phyloP scores from a whole-genome alignment of 1,139 yeast species.

The Geotrichum aggregatum region DNA sequence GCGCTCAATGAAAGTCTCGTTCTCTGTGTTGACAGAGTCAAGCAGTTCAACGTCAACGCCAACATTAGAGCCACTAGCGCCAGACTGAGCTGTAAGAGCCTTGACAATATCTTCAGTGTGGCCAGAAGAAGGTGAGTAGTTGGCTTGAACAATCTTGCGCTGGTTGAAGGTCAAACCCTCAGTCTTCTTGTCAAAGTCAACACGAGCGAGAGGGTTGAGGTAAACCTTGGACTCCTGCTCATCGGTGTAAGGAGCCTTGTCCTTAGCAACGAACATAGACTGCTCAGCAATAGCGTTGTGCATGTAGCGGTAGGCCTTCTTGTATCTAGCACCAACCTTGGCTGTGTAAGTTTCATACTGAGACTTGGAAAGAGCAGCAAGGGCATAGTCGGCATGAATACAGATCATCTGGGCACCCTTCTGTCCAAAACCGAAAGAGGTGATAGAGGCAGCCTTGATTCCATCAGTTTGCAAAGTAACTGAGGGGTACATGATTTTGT shows the following conservation, averaged over 20 bases:
- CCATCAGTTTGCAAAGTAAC: conserved; percentile 93
- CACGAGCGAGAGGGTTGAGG: conserved; percentile 94
- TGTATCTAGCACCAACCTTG: conserved; percentile 77
- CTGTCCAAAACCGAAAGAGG: conserved; percentile 98
- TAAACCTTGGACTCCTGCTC: conserved; percentile 85
- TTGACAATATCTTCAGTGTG: conserved; percentile 44
- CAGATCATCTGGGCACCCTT: conserved; percentile 96
- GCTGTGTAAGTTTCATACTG: conserved; percentile 65
- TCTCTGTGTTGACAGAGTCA: conserved; percentile 71
- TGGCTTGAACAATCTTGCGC: conserved; percentile 36
- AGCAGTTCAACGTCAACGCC: conserved; percentile 97
- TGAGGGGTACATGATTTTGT: conserved; percentile 89
- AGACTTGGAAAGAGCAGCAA: conserved; percentile 67
- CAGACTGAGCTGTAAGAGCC: conserved; percentile 45
- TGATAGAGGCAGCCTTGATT: conserved; percentile 91
- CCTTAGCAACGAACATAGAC: conserved; percentile 89
- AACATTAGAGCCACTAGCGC: conserved; percentile 61
- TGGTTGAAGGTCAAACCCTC: conserved; percentile 49
- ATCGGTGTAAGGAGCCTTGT: conserved; percentile 83
- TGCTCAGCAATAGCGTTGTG: conserved; percentile 91
- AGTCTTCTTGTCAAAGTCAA: conserved; percentile 48
- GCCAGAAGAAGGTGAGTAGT: conserved; percentile 36
- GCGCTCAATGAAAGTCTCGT: conserved; percentile 84
- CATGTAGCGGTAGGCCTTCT: conserved; percentile 90
- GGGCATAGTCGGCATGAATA: conserved; percentile 90